Conservation (phyloP, 768 basidiomycete genomes). For the Amanita fuliginea region DNA sequence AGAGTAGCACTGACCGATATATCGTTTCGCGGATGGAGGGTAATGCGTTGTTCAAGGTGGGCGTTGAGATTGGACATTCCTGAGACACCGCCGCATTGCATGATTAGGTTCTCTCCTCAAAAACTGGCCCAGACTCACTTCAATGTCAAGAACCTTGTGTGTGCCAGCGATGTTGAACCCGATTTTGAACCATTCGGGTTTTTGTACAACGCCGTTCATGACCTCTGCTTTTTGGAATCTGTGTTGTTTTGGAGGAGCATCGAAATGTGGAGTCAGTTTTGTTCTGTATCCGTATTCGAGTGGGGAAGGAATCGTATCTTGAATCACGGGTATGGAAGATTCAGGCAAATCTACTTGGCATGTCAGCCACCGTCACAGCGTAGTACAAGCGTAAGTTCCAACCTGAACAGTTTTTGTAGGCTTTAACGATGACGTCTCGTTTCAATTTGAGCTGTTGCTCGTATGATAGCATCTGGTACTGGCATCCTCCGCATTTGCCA, state of each 20-base stretch:
- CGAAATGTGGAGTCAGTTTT: slow-evolving; percentile 96
- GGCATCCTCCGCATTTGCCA: slow-evolving; percentile 84
- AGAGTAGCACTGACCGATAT: slow-evolving; percentile 38
- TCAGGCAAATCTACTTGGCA: slow-evolving; percentile 38
- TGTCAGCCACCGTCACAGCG: not conserved
- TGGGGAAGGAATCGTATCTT: slow-evolving; percentile 76
- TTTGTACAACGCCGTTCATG: slow-evolving; percentile 12
- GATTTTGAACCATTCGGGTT: slow-evolving; percentile 69
- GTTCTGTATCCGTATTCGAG: slow-evolving; percentile 89
- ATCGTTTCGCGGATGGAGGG: slow-evolving; percentile 52
- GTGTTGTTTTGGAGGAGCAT: slow-evolving; percentile 46
- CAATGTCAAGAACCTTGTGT: slow-evolving; percentile 78
- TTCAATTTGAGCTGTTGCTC: slow-evolving; percentile 81
- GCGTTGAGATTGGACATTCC: slow-evolving; percentile 90
- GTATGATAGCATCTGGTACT: slow-evolving; percentile 93
- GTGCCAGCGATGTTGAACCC: slow-evolving; percentile 81
- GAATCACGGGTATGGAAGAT: slow-evolving; percentile 49
- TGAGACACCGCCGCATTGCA: slow-evolving; percentile 20
- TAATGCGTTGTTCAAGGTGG: slow-evolving; percentile 63
- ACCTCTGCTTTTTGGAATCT: slow-evolving; percentile 14
- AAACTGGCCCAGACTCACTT: slow-evolving; percentile 35
- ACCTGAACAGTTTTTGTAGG: slow-evolving; percentile 71
- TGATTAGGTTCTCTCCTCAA: not conserved
- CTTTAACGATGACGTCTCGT: slow-evolving; percentile 73
- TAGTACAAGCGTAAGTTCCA: slow-evolving; percentile 4